Evolutionary conservation across 2,329 filamentous ascomycete genomes (phyloP).

Genomic region (Sphaerulina musiva): DNA sequence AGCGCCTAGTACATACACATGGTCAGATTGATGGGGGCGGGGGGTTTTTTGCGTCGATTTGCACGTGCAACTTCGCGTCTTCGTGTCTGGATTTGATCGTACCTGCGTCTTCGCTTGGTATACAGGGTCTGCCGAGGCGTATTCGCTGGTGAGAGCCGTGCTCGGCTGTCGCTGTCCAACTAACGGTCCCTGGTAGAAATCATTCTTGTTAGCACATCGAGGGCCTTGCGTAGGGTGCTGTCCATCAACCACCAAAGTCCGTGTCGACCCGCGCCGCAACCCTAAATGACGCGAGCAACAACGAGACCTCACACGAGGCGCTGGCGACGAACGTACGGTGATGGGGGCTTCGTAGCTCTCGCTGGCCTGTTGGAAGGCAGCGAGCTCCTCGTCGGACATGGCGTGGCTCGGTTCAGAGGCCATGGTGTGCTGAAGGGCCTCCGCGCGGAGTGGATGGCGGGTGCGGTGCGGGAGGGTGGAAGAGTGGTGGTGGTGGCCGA

Average conservation of each 20-base stretch:
- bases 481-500: conserved; percentile 19
- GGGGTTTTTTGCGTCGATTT: not conserved
- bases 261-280: conserved; percentile 22
- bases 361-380: conserved; percentile 56
- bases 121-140: conserved; percentile 77
- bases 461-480: conserved; percentile 20
- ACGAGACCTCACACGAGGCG: conserved; percentile 10
- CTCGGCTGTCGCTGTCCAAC: conserved; percentile 74
- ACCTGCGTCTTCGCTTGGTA: conserved; percentile 85
- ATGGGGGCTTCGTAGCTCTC: conserved; percentile 54
- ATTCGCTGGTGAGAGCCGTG: conserved; percentile 72
- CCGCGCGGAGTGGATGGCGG: conserved; percentile 20
- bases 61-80: conserved; percentile 5
- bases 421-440: conserved; percentile 32
- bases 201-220: conserved; percentile 7
- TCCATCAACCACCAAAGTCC: not conserved
- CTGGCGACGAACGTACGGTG: conserved; percentile 41
- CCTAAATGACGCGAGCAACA: conserved; percentile 18
- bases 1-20: conserved; percentile 53
- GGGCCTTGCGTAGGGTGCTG: conserved; percentile 19
- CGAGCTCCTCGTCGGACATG: conserved; percentile 49
- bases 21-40: not conserved
- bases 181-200: conserved; percentile 61
- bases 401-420: conserved; percentile 26
- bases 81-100: conserved; percentile 35